phyloP scores from a whole-genome alignment of 176 grass and related monocot species.

The Zea mays region DNA sequence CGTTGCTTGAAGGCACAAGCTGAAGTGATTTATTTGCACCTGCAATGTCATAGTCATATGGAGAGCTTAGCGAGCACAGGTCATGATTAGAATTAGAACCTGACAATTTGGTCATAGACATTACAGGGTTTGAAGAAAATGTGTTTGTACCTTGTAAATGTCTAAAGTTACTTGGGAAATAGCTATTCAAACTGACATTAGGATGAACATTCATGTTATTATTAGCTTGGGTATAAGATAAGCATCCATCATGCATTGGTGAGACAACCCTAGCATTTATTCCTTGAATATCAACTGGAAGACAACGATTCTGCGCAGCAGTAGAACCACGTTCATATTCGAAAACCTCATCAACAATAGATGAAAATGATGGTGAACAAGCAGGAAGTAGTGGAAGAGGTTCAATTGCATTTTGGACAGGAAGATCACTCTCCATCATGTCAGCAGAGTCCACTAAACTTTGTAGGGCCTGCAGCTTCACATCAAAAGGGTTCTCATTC shows the following conservation, averaged over 20 bases:
- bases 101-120: constrained; percentile 49
- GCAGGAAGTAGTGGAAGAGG: constrained; percentile 52
- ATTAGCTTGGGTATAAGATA: constrained; percentile 45
- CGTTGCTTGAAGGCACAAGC: constrained; percentile 37
- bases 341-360: constrained; percentile 90
- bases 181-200: constrained; percentile 38
- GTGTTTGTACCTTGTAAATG: constrained; percentile 42
- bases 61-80: constrained; percentile 44
- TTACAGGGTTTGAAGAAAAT: constrained; percentile 52
- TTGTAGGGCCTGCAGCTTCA: constrained; percentile 60
- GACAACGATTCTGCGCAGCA: constrained; percentile 38
- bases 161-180: constrained; percentile 48
- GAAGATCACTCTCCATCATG: constrained; percentile 51
- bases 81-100: constrained; percentile 65
- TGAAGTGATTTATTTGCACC: constrained; percentile 53
- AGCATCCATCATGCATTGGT: constrained; percentile 48
- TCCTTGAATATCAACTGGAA: constrained; percentile 61
- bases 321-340: constrained; percentile 55
- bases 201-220: constrained; percentile 40
- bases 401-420: constrained; percentile 49
- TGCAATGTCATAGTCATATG: constrained; percentile 42
- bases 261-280: constrained; percentile 40
- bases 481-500: constrained; percentile 56
- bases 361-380: constrained; percentile 83
- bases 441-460: constrained; percentile 48